Base-by-base conservation (phyloP, 345 rosid genomes). In the Eucalyptus dawsonii region DNA sequence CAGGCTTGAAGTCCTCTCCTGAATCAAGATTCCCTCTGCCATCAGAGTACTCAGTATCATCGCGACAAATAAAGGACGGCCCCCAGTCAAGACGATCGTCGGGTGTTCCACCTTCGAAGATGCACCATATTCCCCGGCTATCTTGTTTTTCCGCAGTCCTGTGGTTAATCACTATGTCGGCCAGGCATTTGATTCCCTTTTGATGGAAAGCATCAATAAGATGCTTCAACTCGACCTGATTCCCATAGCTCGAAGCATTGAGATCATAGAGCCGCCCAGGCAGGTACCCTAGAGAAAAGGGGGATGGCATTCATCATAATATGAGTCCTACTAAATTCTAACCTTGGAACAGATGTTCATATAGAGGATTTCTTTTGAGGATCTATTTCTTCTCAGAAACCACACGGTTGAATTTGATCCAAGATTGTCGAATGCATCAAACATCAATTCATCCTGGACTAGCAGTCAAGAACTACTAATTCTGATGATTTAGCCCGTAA, bases 211-310 rank as follows among this genome's bases (percentile, higher is more conserved):
- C 94, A 29, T 56, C 89, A 67, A 94, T 90, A 27, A 97, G 86
- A 0, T 96, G 94, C 89, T 96, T 95, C 51, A 96, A 83, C 45
- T 94, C 96, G 17, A 49, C 86, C 86, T 91, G 92, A 25, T 93
- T 94, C 72, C 99, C 99, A 85, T 95, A 97, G 88, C 93, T 95
- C 29, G 99, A 97, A 45, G 93, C 92, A 80, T 92, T 85, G 1
- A 97, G 92, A 93, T 97, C 99, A 91, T 97, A 96, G 11, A 97
- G 93, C 91, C 97, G 93, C 31, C 99, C 99, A 6, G 99, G 99
- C 90, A 97, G 45, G 90, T 97, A 97, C 22, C 99, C 99, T 97
- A 87, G n/a, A 40, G 89, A 65, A 80, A 86, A 22, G 16, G 24
- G n/a, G 47, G 45, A 37, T 37, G 81, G 22, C 81, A 19, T 72